Evolutionary conservation across 164 flowering plant species (phyloP).

Genomic region (Platanus orientalis): DNA sequence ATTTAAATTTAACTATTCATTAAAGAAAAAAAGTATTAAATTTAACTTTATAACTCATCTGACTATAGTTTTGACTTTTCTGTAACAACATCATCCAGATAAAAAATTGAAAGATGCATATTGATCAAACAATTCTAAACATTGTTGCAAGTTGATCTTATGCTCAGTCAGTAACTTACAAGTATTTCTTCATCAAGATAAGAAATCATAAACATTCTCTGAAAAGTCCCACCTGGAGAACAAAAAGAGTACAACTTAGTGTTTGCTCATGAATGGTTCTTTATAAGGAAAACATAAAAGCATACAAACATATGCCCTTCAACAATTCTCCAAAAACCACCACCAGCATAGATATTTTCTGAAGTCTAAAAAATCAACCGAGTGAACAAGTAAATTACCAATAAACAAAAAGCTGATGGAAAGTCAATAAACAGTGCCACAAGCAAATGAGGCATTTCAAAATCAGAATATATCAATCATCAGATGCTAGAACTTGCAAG

Average conservation of each 20-base stretch:
- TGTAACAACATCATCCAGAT: neutral
- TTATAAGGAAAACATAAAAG: neutral
- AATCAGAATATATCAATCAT: neutral
- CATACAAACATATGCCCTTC: neutral
- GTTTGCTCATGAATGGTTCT: neutral
- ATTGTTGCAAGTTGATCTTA: neutral
- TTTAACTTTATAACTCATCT: too few relatives aligned
- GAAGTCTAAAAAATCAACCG: neutral
- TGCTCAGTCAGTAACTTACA: conserved; percentile 42
- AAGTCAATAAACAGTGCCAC: neutral
- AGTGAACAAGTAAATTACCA: neutral
- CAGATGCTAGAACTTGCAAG: neutral
- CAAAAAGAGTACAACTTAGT: conserved; percentile 7
- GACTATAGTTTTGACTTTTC: too few relatives aligned
- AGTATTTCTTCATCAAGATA: conserved; percentile 95
- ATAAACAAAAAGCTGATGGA: too few relatives aligned
- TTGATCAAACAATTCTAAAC: neutral
- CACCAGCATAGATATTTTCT: neutral
- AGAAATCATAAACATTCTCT: conserved; percentile 85
- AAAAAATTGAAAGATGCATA: neutral
- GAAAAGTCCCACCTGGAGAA: conserved; percentile 60
- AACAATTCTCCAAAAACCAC: neutral
- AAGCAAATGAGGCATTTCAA: neutral
- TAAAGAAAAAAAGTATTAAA: too few relatives aligned
- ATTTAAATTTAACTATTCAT: too few relatives aligned